Evolutionary conservation across 495 filamentous ascomycete species (phyloP), one percentile per base, ranked within the genome.

Genomic region (Cercophora sp.): DNA sequence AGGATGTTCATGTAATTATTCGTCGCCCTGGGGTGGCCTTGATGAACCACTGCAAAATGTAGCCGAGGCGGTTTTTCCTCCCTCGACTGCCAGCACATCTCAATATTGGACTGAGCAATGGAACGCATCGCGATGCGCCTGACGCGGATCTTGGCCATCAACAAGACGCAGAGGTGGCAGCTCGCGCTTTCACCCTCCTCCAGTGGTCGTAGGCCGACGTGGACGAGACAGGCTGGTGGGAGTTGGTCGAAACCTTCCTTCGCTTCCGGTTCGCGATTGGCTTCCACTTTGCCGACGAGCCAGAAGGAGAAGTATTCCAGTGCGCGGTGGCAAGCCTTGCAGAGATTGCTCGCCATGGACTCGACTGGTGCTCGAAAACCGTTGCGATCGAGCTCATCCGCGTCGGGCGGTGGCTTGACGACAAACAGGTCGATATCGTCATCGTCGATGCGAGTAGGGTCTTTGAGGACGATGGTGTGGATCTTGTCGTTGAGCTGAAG

Each of bases 81-180:
- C n/a, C 8, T 31, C 3, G 22, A 40, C 37, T 52, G 49, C 49
- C 49, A 52, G 26, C 49, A 52, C 49, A 52, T 52, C 27, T 52
- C 49, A 31, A 52, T 52, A 26, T 52, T 52, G 49, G 36, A 52
- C 15, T 35, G 25, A 39, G 37, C 37, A 22, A 52, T 52, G 8
- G 49, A 52, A 25, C 22, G 13, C 49, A 43, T 52, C 15, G 49
- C 49, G 15, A 52, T 18, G 2, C 49, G 23, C 22, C 43, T 52
- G 37, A 52, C 37, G 26, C 49, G 49, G 20, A 52, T 22, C 19
- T 42, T 52, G 37, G 49, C 49, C 49, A 52, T 52, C 10, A 52
- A 39, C 10, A 43, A 23, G 6, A 43, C 26, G 10, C 49, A 52
- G 25, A 52, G 29, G 25, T 51, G 48, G 49, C 49, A 48, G 13